Evolutionary conservation across 78 protist genomes (phyloP), one percentile per base, ranked within the genome.

Genomic region (Diacronema lutheri): DNA sequence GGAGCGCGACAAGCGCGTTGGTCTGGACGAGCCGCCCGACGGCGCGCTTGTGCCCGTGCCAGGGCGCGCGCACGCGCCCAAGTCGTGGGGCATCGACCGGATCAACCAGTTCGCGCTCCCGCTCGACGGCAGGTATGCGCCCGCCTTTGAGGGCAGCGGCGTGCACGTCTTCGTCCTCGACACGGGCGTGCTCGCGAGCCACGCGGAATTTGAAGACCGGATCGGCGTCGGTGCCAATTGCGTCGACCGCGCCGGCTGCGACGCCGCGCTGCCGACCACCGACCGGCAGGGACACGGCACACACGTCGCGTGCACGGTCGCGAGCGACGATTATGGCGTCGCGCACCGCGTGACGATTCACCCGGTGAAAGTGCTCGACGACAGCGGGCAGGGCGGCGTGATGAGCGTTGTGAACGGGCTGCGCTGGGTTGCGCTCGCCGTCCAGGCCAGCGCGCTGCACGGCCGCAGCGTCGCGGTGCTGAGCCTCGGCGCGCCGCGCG

Each of bases 401-500:
- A 2, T 21, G 12, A n/a, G 33, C 31, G 46, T 84, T 38, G 13
- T 61, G 40, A 60, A 46, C 29, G 88, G 71, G 20, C 5, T 84
- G n/a, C 35, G 37, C 40, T 65, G 62, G 57, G 7, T 7, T 3
- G 3, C 50, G 16, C 16, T 9, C 16, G 7, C 7, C 16, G 50
- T 44, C 50, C n/a, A 0, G 31, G 46, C 37, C 19, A 0, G 6
- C 26, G 33, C 2, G 38, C 19, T 29, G 55, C 4, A 0, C 61
- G 11, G 23, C 29, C 12, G 23, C 16, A 13, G 80, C 6, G 81
- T 86, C 61, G 55, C 23, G 40, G 1, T 0, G 68, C 6, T 86
- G 68, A 77, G 85, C n/a, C 76, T 86, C 20, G 89, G 85, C 19
- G 89, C 81, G 14, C 35, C 31, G 5, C 0, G 6, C 12, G 62